Conservation (phyloP, 768 basidiomycete genomes). For the Cystobasidium tubakii region DNA sequence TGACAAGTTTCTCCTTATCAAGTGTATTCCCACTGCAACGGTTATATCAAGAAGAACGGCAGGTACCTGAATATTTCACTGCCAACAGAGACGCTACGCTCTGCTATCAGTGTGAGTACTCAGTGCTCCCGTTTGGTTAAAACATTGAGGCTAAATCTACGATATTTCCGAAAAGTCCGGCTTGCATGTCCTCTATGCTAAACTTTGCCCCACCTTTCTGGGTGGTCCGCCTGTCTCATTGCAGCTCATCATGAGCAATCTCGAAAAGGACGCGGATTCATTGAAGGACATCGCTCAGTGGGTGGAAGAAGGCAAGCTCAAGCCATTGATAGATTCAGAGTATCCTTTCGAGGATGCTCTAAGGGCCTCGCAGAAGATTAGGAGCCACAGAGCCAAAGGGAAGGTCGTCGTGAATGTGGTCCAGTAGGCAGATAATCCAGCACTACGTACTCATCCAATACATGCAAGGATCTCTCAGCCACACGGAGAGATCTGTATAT, state of each 20-base stretch:
- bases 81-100: not conserved
- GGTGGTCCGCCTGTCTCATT: conserved; percentile 52
- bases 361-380: conserved; percentile 60
- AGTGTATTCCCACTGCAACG: conserved; percentile 2
- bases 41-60: not conserved
- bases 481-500: too few relatives aligned
- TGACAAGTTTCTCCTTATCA: not conserved
- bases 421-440: not conserved
- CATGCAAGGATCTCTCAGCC: too few relatives aligned
- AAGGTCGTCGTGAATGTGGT: conserved; percentile 58
- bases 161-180: conserved; percentile 43
- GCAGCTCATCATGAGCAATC: conserved; percentile 50
- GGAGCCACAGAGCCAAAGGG: conserved; percentile 59
- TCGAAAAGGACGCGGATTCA: conserved; percentile 50
- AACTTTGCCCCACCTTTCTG: conserved; percentile 54
- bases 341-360: conserved; percentile 57
- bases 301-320: conserved; percentile 54
- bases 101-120: not conserved
- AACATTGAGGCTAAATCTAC: too few relatives aligned
- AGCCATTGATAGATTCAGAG: conserved; percentile 60
- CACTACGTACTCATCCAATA: too few relatives aligned
- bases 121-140: too few relatives aligned
- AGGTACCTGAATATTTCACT: not conserved
- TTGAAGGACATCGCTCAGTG: conserved; percentile 53
- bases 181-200: conserved; percentile 48